Evolutionary conservation across 495 filamentous ascomycete species (phyloP).

Genomic region (Daldinia vernicosa): DNA sequence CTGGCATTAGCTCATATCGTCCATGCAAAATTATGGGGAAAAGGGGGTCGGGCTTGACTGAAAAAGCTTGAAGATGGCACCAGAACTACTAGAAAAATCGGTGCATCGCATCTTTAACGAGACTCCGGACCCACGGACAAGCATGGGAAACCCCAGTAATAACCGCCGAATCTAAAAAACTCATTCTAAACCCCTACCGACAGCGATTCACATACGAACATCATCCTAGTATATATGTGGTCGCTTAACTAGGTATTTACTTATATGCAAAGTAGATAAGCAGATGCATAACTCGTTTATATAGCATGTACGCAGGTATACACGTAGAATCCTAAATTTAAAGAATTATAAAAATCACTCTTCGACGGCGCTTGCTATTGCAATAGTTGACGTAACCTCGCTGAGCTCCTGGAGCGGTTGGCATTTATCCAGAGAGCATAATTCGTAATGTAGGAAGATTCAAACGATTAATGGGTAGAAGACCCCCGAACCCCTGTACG

Average conservation of each 20-base stretch:
- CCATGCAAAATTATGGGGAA: conserved; percentile 35
- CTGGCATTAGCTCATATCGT: conserved; percentile 41
- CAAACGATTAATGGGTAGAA: conserved; percentile 16
- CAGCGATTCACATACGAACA: conserved; percentile 1
- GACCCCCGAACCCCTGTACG: conserved; percentile 20
- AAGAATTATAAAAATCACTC: not conserved
- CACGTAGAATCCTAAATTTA: not conserved
- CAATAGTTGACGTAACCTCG: not conserved
- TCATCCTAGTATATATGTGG: not conserved
- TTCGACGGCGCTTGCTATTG: not conserved
- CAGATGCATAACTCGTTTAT: conserved; percentile 1
- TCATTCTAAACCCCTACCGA: conserved; percentile 37
- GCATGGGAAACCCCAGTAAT: conserved; percentile 36
- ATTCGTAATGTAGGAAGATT: conserved; percentile 27
- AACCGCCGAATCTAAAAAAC: conserved; percentile 18
- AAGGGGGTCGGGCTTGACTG: conserved; percentile 23
- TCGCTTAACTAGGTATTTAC: not conserved
- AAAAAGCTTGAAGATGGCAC: conserved; percentile 25
- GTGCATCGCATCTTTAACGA: conserved; percentile 18
- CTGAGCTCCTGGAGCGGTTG: not conserved
- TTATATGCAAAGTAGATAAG: not conserved
- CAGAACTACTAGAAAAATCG: not conserved
- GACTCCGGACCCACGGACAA: conserved; percentile 15
- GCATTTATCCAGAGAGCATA: conserved; percentile 19
- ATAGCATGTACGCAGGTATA: not conserved